Conservation (phyloP, 129 eudicot species). For the Pseudognaphalium luteoalbum region DNA sequence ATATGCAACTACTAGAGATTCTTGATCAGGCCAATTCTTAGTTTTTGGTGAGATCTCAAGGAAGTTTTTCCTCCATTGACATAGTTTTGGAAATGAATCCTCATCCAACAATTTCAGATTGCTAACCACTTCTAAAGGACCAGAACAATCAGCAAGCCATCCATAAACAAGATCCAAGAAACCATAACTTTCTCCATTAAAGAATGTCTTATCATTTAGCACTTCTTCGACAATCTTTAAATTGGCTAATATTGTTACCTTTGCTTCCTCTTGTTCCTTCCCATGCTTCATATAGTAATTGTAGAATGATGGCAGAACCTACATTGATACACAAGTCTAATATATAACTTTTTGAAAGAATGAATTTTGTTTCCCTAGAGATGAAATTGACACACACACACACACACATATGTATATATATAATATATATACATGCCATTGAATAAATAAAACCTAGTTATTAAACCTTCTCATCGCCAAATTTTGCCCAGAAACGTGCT, state of each 20-base stretch:
- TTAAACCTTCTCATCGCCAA: constrained; percentile 47
- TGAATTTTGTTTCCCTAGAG: not conserved
- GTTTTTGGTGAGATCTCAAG: constrained; percentile 33
- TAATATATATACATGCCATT: too few species aligned
- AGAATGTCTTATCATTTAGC: constrained; percentile 50
- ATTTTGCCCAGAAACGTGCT: constrained; percentile 64
- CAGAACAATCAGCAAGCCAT: constrained; percentile 42
- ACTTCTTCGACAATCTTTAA: constrained; percentile 43
- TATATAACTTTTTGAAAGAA: not conserved
- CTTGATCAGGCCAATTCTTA: constrained; percentile 53
- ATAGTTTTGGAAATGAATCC: constrained; percentile 43
- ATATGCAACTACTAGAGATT: constrained; percentile 37
- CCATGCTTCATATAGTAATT: constrained; percentile 34
- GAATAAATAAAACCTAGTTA: too few species aligned
- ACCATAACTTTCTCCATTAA: constrained; percentile 49
- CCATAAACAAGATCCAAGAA: constrained; percentile 56
- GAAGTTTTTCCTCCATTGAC: constrained; percentile 42
- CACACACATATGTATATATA: too few species aligned
- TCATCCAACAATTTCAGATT: constrained; percentile 39
- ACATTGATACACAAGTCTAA: not conserved
- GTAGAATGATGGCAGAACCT: constrained; percentile 45
- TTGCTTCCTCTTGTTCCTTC: constrained; percentile 53
- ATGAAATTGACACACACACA: too few species aligned
- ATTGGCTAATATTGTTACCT: constrained; percentile 24
- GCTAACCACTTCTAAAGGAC: constrained; percentile 36